Conservation (phyloP, 2,329 filamentous ascomycete genomes). For the Emergomyces pasteurianus region DNA sequence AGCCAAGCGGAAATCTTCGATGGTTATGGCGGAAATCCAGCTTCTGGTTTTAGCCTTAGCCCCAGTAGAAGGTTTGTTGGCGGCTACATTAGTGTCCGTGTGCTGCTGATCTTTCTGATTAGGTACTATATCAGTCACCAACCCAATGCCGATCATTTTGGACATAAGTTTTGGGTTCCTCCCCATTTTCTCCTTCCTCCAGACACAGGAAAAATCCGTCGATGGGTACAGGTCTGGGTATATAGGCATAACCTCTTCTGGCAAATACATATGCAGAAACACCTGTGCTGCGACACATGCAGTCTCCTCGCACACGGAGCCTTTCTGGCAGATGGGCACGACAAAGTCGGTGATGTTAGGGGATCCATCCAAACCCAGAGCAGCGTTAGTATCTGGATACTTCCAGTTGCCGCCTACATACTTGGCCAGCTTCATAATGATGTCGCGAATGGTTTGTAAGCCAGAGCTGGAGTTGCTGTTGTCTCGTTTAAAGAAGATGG, state of each 20-base stretch:
- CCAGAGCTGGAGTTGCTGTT: background rate
- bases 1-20: conserved; percentile 4
- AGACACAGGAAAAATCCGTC: conserved; percentile 3
- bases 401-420: conserved; percentile 13
- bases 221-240: conserved; percentile 7
- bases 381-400: conserved; percentile 9
- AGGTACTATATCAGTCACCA: background rate
- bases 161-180: conserved; percentile 6
- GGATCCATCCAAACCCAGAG: conserved; percentile 8
- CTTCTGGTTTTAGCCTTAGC: background rate
- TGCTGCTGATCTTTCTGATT: background rate
- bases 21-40: conserved; percentile 1
- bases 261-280: conserved; percentile 8
- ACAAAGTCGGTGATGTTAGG: conserved; percentile 15
- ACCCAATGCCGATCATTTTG: conserved; percentile 7
- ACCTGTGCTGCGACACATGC: conserved; percentile 10
- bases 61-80: background rate
- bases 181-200: conserved; percentile 4
- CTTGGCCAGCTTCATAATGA: conserved; percentile 11
- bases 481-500: conserved; percentile 12
- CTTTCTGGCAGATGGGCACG: conserved; percentile 13
- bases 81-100: background rate
- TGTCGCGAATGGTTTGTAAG: conserved; percentile 4
- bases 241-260: conserved; percentile 3
- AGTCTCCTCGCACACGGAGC: conserved; percentile 12